A percentile compares a stretch with the other conserved stretches of the same genome.
These are phyloP conservation scores for Graphilbum fragrans DNA, from an alignment of 2,329 filamentous ascomycete species.

Conservation along the genomic window DNA sequence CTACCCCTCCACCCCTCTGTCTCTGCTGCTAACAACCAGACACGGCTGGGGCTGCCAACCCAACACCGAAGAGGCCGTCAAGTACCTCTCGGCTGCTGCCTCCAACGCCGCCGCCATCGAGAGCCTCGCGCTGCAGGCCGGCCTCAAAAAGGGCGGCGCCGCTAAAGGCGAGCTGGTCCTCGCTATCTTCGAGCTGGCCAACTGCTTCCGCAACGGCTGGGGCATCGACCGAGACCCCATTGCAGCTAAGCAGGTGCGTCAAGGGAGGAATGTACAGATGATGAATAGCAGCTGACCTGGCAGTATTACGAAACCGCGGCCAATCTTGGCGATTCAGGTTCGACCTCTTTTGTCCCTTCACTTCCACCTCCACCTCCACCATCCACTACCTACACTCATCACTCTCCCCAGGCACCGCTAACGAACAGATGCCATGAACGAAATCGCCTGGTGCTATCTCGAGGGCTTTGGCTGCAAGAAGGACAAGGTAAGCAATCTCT, in stretches of 20 bases:
- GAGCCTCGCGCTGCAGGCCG: slow-evolving; percentile 70
- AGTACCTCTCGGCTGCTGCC: slow-evolving; percentile 77
- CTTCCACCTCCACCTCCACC: background rate
- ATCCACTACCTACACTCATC: background rate
- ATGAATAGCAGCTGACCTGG: no score
- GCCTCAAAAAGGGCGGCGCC: slow-evolving; percentile 83
- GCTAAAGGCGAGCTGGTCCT: slow-evolving; percentile 94
- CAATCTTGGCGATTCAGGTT: slow-evolving; percentile 80
- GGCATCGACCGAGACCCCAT: slow-evolving; percentile 76
- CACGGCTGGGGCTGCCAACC: slow-evolving; percentile 86
- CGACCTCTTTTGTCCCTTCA: slow-evolving; percentile 14
- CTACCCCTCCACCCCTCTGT: no score
- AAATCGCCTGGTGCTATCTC: slow-evolving; percentile 88
- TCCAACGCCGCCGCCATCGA: slow-evolving; percentile 84
- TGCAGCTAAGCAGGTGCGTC: slow-evolving; percentile 66
- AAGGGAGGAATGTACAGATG: no score
- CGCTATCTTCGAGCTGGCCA: slow-evolving; percentile 89
- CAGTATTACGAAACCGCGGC: slow-evolving; percentile 97
- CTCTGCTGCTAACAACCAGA: slow-evolving; percentile 28
- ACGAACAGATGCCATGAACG: slow-evolving; percentile 87
- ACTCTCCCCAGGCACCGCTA: slow-evolving; percentile 1
- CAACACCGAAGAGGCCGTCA: slow-evolving; percentile 61
- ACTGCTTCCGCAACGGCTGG: slow-evolving; percentile 91
- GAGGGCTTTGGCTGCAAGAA: slow-evolving; percentile 97
- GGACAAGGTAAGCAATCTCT: slow-evolving; percentile 74